Evolutionary conservation across 2,329 filamentous ascomycete genomes (phyloP), one percentile per base, ranked within the genome.

Genomic region (Paraconiothyrium brasiliense): DNA sequence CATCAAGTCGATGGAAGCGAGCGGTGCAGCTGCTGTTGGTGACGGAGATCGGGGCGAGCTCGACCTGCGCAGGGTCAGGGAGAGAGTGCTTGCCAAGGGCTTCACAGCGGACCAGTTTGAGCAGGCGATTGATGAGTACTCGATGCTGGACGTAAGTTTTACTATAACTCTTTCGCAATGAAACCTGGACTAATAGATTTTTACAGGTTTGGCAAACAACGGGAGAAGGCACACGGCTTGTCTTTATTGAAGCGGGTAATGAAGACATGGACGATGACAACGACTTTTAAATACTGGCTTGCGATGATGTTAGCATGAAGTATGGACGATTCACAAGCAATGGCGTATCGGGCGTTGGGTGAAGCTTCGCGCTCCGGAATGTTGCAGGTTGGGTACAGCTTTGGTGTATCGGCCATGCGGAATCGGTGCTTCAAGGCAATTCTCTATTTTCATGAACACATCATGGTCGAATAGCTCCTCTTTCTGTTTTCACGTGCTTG

Each of bases 41-140:
- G 89, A 93, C 50, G 93, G 92, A 32, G 85, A 75, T 76, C 69
- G 86, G 69, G 83, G 91, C 22, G 94, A 97, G 79, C 82, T 99
- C 71, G 95, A 90, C 79, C 86, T 99, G 83, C 87, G 91, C 68
- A 91, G 93, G 80, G 92, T 99, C 62, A 88, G 94, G 77, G 94
- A 97, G 80, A 84, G 95, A 67, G 93, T 99, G 34, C 85, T 98
- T 71, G 95, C 94, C 57, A 97, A 97, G 86, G 95, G 95, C 2
- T 99, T 97, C 79, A 99, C 94, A 0, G 90, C 93, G 67, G 93
- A 98, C 79, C 94, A 99, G 79, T 93, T 97, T 82, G 85, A 92
- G 73, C 87, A 87, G 69, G 90, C 94, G 22, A 85, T 99, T 76
- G 90, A 97, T 65, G 94, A 97, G 83, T 98, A 99, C 80, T 90